Evolutionary conservation across 176 grass and related monocot species (phyloP).

Genomic region (Lolium perenne): DNA sequence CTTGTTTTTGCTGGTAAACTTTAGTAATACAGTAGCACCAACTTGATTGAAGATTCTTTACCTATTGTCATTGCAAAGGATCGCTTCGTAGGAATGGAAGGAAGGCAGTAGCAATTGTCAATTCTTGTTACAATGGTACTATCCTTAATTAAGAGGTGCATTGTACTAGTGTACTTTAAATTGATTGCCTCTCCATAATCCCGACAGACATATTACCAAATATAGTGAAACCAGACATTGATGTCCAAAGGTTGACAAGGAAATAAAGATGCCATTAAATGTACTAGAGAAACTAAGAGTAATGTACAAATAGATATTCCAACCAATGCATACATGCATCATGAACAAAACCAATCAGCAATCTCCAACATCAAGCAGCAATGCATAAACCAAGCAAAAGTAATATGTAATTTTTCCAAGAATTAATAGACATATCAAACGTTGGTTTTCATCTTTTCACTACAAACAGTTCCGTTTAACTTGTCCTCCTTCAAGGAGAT

Average conservation of each 20-base stretch:
- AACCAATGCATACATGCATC: conserved; percentile 39
- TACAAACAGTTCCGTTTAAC: background rate
- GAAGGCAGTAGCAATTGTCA: background rate
- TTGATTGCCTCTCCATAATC: background rate
- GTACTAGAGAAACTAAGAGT: background rate
- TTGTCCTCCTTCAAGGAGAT: background rate
- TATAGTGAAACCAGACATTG: conserved; percentile 11
- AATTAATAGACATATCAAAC: background rate
- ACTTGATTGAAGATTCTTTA: background rate
- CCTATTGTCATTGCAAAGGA: background rate
- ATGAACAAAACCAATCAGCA: conserved; percentile 6
- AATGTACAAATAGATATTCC: background rate
- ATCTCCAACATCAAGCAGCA: background rate
- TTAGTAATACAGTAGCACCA: background rate
- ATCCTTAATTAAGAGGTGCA: conserved; percentile 24
- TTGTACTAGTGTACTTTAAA: background rate
- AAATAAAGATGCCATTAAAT: conserved; percentile 7
- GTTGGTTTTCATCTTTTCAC: background rate
- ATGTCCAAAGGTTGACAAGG: background rate
- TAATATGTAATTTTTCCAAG: background rate
- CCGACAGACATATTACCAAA: conserved; percentile 20
- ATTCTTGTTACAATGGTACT: background rate
- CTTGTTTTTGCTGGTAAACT: background rate
- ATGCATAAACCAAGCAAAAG: background rate
- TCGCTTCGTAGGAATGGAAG: background rate